Base-by-base conservation (phyloP, 352 stramenopile genomes). In the Globisporangium irregulare region DNA sequence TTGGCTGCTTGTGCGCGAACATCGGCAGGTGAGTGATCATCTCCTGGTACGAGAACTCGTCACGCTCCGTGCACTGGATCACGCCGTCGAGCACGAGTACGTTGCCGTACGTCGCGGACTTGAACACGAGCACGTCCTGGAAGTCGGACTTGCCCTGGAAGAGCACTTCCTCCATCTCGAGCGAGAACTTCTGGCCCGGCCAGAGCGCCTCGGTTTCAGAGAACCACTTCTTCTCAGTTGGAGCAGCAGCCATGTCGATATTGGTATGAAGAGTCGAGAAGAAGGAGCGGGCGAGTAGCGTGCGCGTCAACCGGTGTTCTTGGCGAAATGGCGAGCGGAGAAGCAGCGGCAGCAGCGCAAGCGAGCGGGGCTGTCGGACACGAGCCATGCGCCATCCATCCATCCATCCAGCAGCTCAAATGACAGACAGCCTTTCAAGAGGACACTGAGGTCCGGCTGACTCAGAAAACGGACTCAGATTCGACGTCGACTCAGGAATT, bases 21-120 rank as follows among this genome's bases (percentile, higher is more conserved):
- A 99, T 86, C 10, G 97, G 97, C 62, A 99, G 84, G 80, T 99
- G 97, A 20, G 97, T 91, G 81, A 99, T 99, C 97, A 99, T 99
- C 86, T 99, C 98, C 84, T 99, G 97, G 85, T 99, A 99, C 54
- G 95, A 81, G 76, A 98, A 98, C 80, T 99, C 97, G 74, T 99
- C 98, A 38, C 95, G 84, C 77, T 99, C 97, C 34, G 98, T 99
- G 51, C 97, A 87, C 84, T 99, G 97, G 84, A 99, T 99, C 57
- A 99, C 97, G 59, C 97, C 97, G 80, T 99, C 98, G 41, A 99
- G 86, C 54, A 99, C 96, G n/a, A 99, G 87, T 50, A 99, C 97
- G 73, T 95, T 97, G 59, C 97, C 97, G 79, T 99, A 99, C 46
- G 93, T 98, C 54, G 86, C 76, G n/a, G 94, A 98, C 77, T 99